Percentiles rank a stretch among this genome's conserved stretches.
Conservation (phyloP, 805 yeast species). For the Schwanniomyces vanrijiae region DNA sequence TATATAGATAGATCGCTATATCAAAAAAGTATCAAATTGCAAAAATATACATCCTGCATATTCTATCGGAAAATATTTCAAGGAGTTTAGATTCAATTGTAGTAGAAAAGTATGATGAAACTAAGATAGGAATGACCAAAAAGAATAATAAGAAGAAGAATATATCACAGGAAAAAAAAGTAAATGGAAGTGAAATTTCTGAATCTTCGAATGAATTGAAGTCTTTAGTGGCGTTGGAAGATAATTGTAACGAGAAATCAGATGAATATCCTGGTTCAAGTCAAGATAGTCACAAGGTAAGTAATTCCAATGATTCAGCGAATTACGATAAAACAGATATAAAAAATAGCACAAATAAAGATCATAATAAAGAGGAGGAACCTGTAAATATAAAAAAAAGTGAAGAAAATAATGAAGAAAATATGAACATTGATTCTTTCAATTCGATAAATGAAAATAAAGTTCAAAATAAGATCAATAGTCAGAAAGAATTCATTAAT, state of each 20-base stretch:
- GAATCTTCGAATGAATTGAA: not conserved
- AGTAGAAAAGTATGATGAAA: not conserved
- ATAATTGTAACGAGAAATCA: not conserved
- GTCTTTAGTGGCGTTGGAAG: not conserved
- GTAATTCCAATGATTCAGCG: not conserved
- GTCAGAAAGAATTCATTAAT: not conserved
- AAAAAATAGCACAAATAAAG: not conserved
- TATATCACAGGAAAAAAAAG: not conserved
- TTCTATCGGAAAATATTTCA: not conserved
- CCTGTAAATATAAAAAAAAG: not conserved
- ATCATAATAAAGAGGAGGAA: not conserved
- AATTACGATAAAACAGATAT: not conserved
- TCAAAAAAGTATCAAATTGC: not conserved
- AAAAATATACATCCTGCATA: not conserved
- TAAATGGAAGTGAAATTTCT: not conserved
- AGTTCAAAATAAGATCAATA: not conserved
- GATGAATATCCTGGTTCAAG: not conserved
- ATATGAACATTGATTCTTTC: not conserved
- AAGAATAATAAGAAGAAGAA: not conserved
- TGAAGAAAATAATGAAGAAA: not conserved
- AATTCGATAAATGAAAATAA: not conserved
- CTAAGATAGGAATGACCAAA: not conserved
- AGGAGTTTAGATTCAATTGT: not conserved
- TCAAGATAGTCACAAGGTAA: not conserved
- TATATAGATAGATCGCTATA: not conserved